Percentiles rank a stretch among this genome's conserved stretches.
Evolutionary conservation across 441 rosid genomes (phyloP).

Genomic region (Populus hybrid): DNA sequence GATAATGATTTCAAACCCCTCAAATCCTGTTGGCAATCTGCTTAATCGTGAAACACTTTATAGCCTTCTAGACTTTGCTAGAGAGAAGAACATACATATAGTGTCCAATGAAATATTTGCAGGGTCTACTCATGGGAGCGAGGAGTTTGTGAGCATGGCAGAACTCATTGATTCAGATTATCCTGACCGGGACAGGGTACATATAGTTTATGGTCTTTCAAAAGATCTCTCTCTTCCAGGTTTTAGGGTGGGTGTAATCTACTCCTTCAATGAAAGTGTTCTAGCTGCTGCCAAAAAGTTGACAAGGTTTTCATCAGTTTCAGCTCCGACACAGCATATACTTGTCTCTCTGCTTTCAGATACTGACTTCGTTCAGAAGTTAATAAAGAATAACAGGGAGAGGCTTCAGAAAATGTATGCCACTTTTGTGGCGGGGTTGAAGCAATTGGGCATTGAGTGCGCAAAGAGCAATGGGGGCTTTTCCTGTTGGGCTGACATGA

Average conservation of each 20-base stretch:
- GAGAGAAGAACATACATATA: constrained; percentile 80
- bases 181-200: constrained; percentile 63
- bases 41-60: constrained; percentile 54
- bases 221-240: constrained; percentile 72
- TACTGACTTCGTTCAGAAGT: constrained; percentile 37
- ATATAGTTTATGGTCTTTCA: constrained; percentile 63
- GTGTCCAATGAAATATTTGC: constrained; percentile 71
- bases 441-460: constrained; percentile 53
- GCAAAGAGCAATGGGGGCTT: constrained; percentile 57
- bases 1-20: constrained; percentile 72
- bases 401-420: constrained; percentile 39
- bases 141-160: constrained; percentile 74
- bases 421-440: constrained; percentile 44
- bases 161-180: constrained; percentile 61
- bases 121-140: constrained; percentile 53
- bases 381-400: constrained; percentile 36
- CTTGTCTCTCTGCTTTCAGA: constrained; percentile 57
- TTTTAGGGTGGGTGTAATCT: constrained; percentile 56
- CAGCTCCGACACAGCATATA: constrained; percentile 54
- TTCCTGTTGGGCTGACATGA: constrained; percentile 64
- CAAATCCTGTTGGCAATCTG: constrained; percentile 70
- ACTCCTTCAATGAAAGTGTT: constrained; percentile 58
- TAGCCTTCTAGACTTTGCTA: constrained; percentile 73
- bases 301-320: constrained; percentile 59
- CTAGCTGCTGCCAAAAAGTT: constrained; percentile 56